These are phyloP conservation scores for Salmacisia buchloeana DNA, from an alignment of 1,284 basidiomycete genomes.

Conservation along the genomic window DNA sequence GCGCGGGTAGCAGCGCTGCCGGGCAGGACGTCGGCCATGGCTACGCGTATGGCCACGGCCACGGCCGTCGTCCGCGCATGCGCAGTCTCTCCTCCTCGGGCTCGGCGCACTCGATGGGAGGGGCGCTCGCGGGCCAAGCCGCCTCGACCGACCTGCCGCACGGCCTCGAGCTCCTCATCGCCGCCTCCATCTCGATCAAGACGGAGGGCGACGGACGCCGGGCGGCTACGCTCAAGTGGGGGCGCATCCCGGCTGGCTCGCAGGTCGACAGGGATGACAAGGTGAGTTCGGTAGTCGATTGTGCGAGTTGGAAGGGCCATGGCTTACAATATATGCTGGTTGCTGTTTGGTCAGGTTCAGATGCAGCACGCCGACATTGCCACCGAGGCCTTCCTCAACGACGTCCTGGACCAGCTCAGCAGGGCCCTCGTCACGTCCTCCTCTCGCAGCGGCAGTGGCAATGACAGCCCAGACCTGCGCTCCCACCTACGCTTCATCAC, in stretches of 20 bases:
- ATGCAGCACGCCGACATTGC: slow-evolving; percentile 3
- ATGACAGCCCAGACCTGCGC: neutral
- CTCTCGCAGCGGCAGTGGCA: too few relatives aligned
- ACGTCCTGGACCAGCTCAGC: neutral
- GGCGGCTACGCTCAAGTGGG: neutral
- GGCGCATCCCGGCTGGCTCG: neutral
- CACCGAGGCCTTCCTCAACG: neutral
- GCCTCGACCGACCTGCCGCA: neutral
- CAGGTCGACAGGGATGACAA: neutral
- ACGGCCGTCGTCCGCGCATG: neutral
- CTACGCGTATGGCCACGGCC: too few relatives aligned
- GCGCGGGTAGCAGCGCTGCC: too few relatives aligned
- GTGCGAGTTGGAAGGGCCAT: neutral
- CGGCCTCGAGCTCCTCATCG: neutral
- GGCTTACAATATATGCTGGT: neutral
- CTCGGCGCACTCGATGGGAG: neutral
- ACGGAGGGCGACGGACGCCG: neutral
- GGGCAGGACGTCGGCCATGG: too few relatives aligned
- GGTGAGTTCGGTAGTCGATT: neutral
- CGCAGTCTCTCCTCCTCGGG: neutral
- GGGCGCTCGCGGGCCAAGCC: neutral
- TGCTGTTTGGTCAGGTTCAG: neutral
- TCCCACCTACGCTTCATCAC: slow-evolving; percentile 7
- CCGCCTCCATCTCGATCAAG: neutral
- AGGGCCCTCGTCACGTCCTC: neutral